These are phyloP conservation scores for Jatropha multifida DNA, from an alignment of 441 rosid genomes.

Conservation along the genomic window DNA sequence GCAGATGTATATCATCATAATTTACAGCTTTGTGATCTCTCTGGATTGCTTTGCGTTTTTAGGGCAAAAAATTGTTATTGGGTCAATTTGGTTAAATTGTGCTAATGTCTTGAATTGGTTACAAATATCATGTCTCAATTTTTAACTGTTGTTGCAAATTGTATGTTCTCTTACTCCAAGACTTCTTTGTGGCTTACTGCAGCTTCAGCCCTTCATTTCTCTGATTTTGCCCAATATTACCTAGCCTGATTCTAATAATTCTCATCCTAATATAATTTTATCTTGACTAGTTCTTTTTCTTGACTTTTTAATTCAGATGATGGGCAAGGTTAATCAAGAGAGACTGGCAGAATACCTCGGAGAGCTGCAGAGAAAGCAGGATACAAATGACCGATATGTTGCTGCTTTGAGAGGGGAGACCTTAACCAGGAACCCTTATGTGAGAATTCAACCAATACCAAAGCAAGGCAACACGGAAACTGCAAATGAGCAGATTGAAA, in stretches of 20 bases:
- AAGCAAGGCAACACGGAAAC: slow-evolving; percentile 34
- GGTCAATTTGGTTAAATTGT: not conserved
- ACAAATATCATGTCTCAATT: not conserved
- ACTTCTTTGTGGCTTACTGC: not conserved
- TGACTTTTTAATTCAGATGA: slow-evolving; percentile 55
- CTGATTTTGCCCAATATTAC: not conserved
- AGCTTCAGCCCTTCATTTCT: not conserved
- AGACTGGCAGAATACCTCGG: slow-evolving; percentile 89
- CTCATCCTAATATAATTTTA: not conserved
- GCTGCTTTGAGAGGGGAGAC: slow-evolving; percentile 94
- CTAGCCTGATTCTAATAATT: not conserved
- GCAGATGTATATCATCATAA: too few species aligned
- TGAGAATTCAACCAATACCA: slow-evolving; percentile 72
- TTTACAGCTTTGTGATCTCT: too few species aligned
- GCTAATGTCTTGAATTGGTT: not conserved
- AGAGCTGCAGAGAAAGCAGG: slow-evolving; percentile 85
- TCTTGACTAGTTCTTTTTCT: slow-evolving; percentile 11
- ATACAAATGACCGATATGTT: slow-evolving; percentile 85
- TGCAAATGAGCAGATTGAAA: slow-evolving; percentile 21
- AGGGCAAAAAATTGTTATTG: too few species aligned
- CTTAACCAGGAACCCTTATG: slow-evolving; percentile 80
- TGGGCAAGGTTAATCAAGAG: slow-evolving; percentile 88
- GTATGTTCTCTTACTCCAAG: not conserved
- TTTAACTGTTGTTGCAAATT: not conserved
- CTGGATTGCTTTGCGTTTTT: too few species aligned